Conservation (phyloP, 176 grass and related monocot species). For the Puccinellia tenuiflora region DNA sequence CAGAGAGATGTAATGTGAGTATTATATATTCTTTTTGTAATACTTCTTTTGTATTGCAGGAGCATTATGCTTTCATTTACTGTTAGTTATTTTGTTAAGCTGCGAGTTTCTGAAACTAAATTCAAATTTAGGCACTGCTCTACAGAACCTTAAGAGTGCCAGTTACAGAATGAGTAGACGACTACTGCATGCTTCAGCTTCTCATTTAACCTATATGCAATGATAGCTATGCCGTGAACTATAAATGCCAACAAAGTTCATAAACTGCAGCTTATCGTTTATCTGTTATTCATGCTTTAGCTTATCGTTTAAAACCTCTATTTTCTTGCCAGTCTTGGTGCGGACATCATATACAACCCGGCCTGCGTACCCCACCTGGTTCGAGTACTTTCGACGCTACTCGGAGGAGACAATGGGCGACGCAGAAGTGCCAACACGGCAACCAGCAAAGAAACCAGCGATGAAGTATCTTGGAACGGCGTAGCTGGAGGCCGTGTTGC, state of each 20-base stretch:
- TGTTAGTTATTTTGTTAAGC: not conserved
- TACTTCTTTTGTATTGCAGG: not conserved
- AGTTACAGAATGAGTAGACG: not conserved
- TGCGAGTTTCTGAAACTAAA: not conserved
- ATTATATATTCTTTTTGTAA: not conserved
- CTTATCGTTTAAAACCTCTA: not conserved
- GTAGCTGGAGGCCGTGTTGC: constrained; percentile 32
- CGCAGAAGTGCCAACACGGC: not conserved
- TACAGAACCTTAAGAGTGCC: not conserved
- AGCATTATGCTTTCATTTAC: not conserved
- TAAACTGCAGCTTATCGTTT: too few species aligned
- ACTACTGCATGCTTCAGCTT: not conserved
- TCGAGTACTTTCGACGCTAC: constrained; percentile 47
- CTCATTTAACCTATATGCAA: too few species aligned
- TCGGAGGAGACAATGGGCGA: not conserved
- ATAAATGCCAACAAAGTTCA: too few species aligned
- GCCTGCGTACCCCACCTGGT: constrained; percentile 59
- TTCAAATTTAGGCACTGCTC: not conserved
- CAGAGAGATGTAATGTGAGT: constrained; percentile 69
- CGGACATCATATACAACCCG: constrained; percentile 88
- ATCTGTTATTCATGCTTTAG: not conserved
- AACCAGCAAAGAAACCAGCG: not conserved
- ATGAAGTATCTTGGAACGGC: not conserved
- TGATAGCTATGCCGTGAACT: too few species aligned
- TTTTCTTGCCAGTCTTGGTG: constrained; percentile 57